Conservation (phyloP, 2,329 filamentous ascomycete species). For the Corniculantispora saksenae region DNA sequence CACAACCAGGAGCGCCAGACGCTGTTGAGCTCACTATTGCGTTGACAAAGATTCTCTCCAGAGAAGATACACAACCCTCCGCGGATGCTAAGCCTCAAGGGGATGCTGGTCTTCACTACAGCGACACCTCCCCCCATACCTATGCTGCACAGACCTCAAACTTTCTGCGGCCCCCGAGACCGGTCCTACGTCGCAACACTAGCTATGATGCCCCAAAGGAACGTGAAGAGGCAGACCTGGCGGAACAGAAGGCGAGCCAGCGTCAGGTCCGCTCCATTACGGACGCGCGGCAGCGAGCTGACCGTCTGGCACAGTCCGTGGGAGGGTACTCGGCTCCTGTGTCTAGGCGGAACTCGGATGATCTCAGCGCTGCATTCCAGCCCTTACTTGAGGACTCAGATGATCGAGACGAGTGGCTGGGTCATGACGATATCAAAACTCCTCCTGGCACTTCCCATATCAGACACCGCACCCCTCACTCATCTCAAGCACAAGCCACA, state of each 20-base stretch:
- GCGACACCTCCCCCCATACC: background rate
- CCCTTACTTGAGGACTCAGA: constrained; percentile 34
- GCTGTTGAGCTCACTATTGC: constrained; percentile 40
- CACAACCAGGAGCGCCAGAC: constrained; percentile 38
- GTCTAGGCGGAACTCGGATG: constrained; percentile 38
- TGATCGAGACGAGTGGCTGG: constrained; percentile 25
- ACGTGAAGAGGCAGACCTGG: constrained; percentile 41
- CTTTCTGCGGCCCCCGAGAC: constrained; percentile 22
- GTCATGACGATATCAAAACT: constrained; percentile 24
- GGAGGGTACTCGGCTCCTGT: constrained; percentile 40
- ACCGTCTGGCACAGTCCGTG: constrained; percentile 41
- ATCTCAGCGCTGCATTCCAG: constrained; percentile 35
- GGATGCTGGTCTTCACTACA: background rate
- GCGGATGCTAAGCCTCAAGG: background rate
- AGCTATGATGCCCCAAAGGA: constrained; percentile 45
- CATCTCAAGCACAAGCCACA: constrained; percentile 24
- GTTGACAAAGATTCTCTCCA: constrained; percentile 40
- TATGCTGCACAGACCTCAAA: constrained; percentile 14
- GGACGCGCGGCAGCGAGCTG: constrained; percentile 41
- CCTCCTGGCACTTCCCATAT: constrained; percentile 17
- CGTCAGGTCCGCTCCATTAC: constrained; percentile 42
- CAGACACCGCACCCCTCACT: constrained; percentile 28
- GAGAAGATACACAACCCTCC: constrained; percentile 26
- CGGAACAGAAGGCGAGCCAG: constrained; percentile 39
- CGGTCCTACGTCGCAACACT: constrained; percentile 44